Conservation (phyloP, 768 basidiomycete species). For the Dioszegia hungarica region DNA sequence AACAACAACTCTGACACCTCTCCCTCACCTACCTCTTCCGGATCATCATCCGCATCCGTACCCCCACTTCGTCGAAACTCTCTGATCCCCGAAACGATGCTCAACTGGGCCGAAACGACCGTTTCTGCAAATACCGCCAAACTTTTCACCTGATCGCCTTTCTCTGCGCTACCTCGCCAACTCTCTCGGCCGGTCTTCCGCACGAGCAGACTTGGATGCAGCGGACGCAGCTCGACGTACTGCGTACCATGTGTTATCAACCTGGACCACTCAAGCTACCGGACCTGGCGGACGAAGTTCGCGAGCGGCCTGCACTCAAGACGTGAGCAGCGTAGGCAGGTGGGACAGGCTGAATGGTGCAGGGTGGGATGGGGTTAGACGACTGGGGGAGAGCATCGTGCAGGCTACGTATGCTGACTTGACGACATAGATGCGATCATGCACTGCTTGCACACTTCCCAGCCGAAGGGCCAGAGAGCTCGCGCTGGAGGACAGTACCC, state of each 20-base stretch:
- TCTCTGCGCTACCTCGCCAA: background rate
- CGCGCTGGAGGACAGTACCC: too few relatives aligned
- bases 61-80: background rate
- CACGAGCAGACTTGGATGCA: slow-evolving; percentile 24
- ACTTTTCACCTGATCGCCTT: background rate
- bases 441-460: too few relatives aligned
- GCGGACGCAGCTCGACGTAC: slow-evolving; percentile 31
- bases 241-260: slow-evolving; percentile 35
- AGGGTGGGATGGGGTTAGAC: too few relatives aligned
- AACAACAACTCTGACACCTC: background rate
- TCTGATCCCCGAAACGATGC: background rate
- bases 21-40: background rate
- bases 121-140: background rate
- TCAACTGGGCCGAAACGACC: slow-evolving; percentile 1
- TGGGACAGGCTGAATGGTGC: too few relatives aligned
- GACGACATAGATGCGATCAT: too few relatives aligned
- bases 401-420: too few relatives aligned
- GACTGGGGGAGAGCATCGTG: too few relatives aligned
- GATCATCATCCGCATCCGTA: background rate
- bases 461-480: too few relatives aligned
- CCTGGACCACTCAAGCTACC: slow-evolving; percentile 35
- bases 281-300: slow-evolving; percentile 35
- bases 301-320: too few relatives aligned
- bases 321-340: too few relatives aligned
- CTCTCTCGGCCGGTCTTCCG: background rate